Evolutionary conservation across 129 eudicot species (phyloP).

Genomic region (Sambucus nigra): DNA sequence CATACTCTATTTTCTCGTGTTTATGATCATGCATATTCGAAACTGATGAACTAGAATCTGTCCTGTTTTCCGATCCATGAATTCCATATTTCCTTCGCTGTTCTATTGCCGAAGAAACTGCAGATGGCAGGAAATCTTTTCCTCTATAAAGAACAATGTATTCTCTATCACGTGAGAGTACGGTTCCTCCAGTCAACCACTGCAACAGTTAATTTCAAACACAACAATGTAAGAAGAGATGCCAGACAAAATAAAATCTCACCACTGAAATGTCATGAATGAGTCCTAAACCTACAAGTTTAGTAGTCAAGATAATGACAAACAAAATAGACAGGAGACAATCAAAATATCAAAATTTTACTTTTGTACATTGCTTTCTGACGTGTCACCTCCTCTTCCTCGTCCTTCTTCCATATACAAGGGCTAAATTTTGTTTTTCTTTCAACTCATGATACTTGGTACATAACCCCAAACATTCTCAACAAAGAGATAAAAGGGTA

Average conservation of each 20-base stretch:
- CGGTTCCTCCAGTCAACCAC: constrained; percentile 80
- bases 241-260: not conserved
- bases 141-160: constrained; percentile 80
- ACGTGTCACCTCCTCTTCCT: no score
- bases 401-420: no score
- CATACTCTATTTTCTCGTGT: constrained; percentile 1
- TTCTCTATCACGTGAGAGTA: constrained; percentile 76
- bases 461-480: no score
- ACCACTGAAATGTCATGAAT: not conserved
- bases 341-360: no score
- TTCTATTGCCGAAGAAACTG: constrained; percentile 81
- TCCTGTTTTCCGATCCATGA: constrained; percentile 20
- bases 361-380: no score
- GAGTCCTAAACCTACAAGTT: not conserved
- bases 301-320: no score
- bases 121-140: constrained; percentile 84
- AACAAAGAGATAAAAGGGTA: no score
- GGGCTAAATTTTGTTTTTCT: no score
- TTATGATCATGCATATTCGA: constrained; percentile 7
- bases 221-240: not conserved
- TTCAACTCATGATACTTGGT: no score
- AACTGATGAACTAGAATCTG: constrained; percentile 15
- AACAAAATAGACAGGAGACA: no score
- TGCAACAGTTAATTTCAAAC: constrained; percentile 28
- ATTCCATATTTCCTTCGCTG: constrained; percentile 48